Percentiles rank a stretch among this genome's conserved stretches.
Conservation (phyloP, 2,329 filamentous ascomycete species). For the Microdochium nivale region DNA sequence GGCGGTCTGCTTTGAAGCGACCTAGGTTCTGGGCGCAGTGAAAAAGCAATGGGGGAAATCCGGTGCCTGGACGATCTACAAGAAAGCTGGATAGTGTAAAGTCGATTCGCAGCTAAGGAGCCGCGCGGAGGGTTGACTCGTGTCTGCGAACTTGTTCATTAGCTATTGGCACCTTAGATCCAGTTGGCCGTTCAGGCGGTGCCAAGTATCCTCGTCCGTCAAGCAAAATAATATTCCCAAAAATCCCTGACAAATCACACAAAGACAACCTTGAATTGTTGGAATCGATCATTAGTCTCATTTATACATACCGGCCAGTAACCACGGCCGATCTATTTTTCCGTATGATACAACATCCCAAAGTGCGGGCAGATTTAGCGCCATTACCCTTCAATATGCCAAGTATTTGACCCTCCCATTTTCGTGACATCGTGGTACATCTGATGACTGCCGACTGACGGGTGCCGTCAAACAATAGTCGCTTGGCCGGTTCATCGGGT, state of each 20-base stretch:
- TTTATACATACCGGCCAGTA: background rate
- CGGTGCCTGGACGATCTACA: too few species aligned
- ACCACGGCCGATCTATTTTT: background rate
- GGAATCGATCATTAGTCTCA: background rate
- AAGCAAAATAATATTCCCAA: too few species aligned
- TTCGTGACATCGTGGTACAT: background rate
- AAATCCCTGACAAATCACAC: too few species aligned
- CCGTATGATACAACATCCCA: background rate
- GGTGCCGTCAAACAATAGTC: background rate
- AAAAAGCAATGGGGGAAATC: too few species aligned
- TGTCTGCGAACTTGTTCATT: too few species aligned
- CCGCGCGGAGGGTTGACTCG: too few species aligned
- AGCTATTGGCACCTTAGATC: too few species aligned
- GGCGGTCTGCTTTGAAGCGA: background rate
- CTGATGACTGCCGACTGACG: background rate
- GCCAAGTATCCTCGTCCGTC: too few species aligned
- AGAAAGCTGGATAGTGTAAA: too few species aligned
- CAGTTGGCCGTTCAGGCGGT: too few species aligned
- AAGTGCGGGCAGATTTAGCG: background rate
- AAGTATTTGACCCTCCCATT: background rate
- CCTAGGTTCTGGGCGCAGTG: too few species aligned
- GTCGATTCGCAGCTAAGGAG: too few species aligned
- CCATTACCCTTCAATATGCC: background rate
- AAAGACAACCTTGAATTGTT: background rate
- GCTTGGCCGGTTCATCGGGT: background rate